Conservation (phyloP, 2,329 filamentous ascomycete genomes). For the Colletotrichum tabaci region DNA sequence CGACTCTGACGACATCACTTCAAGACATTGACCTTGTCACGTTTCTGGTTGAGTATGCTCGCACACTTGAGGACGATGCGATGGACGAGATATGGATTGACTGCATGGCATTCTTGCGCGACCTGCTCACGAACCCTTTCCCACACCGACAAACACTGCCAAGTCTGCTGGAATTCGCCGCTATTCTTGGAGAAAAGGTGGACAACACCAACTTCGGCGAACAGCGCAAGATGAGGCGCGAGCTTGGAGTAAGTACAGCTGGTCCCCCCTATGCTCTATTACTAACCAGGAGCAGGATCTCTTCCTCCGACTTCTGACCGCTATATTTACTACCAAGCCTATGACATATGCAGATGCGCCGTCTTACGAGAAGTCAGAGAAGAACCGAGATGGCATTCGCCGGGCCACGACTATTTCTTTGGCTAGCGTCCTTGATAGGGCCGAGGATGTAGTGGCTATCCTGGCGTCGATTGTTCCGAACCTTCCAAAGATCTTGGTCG, state of each 20-base stretch:
- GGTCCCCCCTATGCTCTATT: background rate
- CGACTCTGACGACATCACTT: constrained; percentile 88
- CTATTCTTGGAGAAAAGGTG: constrained; percentile 92
- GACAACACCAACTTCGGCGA: constrained; percentile 99
- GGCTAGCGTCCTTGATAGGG: constrained; percentile 61
- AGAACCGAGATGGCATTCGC: constrained; percentile 54
- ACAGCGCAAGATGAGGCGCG: constrained; percentile 90
- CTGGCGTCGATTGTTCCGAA: constrained; percentile 84
- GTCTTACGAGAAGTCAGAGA: constrained; percentile 57
- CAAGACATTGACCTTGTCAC: constrained; percentile 87
- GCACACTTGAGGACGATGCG: constrained; percentile 93
- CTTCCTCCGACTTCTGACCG: constrained; percentile 88
- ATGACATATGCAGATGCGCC: constrained; percentile 75
- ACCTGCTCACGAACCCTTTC: constrained; percentile 93
- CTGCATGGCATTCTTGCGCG: constrained; percentile 90
- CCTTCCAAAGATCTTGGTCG: constrained; percentile 85
- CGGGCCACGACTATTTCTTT: constrained; percentile 51
- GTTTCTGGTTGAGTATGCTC: constrained; percentile 92
- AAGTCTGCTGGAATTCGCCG: constrained; percentile 88
- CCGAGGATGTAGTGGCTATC: constrained; percentile 85
- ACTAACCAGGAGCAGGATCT: constrained; percentile 76
- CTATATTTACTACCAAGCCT: constrained; percentile 93
- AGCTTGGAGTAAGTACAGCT: constrained; percentile 79
- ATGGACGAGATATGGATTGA: constrained; percentile 99
- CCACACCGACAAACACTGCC: constrained; percentile 93